These are phyloP conservation scores for Trametes meyenii DNA, from an alignment of 768 basidiomycete genomes.

Conservation along the genomic window DNA sequence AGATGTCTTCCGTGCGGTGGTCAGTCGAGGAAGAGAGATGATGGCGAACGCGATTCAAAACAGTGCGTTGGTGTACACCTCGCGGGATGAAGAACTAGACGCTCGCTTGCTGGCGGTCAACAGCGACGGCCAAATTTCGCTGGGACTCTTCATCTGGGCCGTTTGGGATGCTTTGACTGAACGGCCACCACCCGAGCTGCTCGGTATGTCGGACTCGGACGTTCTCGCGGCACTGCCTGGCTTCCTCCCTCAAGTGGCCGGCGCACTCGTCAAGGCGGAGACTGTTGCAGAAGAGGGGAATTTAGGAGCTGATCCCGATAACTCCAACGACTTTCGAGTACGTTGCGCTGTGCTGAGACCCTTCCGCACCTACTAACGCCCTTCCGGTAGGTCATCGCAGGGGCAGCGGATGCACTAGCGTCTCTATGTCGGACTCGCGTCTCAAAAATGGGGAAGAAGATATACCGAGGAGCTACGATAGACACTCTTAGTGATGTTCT, in stretches of 20 bases:
- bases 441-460: conserved; percentile 16
- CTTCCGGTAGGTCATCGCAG: background rate
- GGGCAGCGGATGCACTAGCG: background rate
- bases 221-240: background rate
- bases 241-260: background rate
- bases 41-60: background rate
- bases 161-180: conserved; percentile 14
- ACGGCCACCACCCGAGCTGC: background rate
- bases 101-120: conserved; percentile 21
- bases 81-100: background rate
- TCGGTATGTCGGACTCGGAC: background rate
- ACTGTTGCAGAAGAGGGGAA: background rate
- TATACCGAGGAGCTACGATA: conserved; percentile 9
- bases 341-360: background rate
- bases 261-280: background rate
- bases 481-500: conserved; percentile 12
- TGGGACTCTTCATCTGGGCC: conserved; percentile 28
- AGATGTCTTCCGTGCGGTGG: background rate
- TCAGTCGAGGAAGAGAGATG: background rate
- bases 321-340: background rate
- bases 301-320: background rate
- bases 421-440: conserved; percentile 15
- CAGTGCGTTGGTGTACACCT: conserved; percentile 14
- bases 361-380: too few relatives aligned
- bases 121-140: conserved; percentile 29